These are phyloP conservation scores for Pichia sp. DNA, from an alignment of 1,139 yeast species.

Conservation along the genomic window DNA sequence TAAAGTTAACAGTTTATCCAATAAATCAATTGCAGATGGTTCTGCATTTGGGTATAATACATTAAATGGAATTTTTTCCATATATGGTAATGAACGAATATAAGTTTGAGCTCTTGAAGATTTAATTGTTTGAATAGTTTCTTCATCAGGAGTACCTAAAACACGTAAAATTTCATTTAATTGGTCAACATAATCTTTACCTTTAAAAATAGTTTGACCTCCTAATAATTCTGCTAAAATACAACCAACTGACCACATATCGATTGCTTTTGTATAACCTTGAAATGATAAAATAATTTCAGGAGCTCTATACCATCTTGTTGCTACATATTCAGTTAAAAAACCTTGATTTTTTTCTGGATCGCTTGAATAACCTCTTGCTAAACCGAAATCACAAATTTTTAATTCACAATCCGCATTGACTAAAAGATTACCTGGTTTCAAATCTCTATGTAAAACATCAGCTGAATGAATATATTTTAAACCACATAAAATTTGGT, in stretches of 20 bases:
- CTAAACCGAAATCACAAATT: slow-evolving; percentile 94
- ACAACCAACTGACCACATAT: slow-evolving; percentile 97
- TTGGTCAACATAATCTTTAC: slow-evolving; percentile 94
- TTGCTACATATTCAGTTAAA: slow-evolving; percentile 94
- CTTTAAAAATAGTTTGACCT: slow-evolving; percentile 87
- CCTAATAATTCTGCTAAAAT: slow-evolving; percentile 90
- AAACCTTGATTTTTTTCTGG: slow-evolving; percentile 86
- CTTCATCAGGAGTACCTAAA: slow-evolving; percentile 87
- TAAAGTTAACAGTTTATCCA: slow-evolving; percentile 75
- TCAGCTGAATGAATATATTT: slow-evolving; percentile 95
- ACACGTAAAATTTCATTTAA: slow-evolving; percentile 79
- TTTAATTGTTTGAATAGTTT: slow-evolving; percentile 76
- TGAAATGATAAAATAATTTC: slow-evolving; percentile 93
- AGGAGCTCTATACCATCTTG: slow-evolving; percentile 98
- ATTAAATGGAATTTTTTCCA: slow-evolving; percentile 74
- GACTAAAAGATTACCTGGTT: slow-evolving; percentile 88
- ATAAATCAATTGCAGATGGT: slow-evolving; percentile 77
- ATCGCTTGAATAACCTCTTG: slow-evolving; percentile 86
- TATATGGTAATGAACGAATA: slow-evolving; percentile 76
- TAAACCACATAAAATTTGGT: slow-evolving; percentile 88
- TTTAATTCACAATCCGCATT: slow-evolving; percentile 95
- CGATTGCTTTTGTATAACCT: slow-evolving; percentile 92
- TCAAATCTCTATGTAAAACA: slow-evolving; percentile 88
- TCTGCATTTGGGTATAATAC: slow-evolving; percentile 78
- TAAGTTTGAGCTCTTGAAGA: slow-evolving; percentile 89